A percentile compares a stretch with the other conserved stretches of the same genome.
These are phyloP conservation scores for Herpetomonas samuelpessoai DNA, from an alignment of 208 protist genomes.

Conservation along the genomic window DNA sequence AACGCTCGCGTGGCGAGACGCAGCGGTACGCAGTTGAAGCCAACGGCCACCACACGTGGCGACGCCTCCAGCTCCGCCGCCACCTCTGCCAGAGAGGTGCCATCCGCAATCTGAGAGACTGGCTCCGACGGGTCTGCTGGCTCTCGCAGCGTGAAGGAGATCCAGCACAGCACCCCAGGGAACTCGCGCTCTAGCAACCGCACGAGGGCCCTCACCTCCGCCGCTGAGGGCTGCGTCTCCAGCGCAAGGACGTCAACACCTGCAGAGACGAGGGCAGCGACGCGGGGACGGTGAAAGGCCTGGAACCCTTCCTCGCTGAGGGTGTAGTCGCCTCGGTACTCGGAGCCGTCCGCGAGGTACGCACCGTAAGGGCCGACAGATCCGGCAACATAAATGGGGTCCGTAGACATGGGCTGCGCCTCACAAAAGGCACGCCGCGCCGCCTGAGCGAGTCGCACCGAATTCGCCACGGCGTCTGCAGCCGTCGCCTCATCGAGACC, in stretches of 20 bases:
- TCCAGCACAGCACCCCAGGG: slow-evolving; percentile 30
- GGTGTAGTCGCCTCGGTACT: slow-evolving; percentile 58
- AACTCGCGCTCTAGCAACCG: slow-evolving; percentile 48
- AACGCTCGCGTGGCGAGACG: slow-evolving; percentile 16
- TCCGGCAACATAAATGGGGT: slow-evolving; percentile 45
- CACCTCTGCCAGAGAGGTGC: slow-evolving; percentile 25
- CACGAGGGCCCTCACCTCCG: slow-evolving; percentile 46
- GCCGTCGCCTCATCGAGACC: slow-evolving; percentile 24
- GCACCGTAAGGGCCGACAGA: slow-evolving; percentile 70
- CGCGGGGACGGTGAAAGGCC: slow-evolving; percentile 49
- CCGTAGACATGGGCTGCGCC: not conserved
- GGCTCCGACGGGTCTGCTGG: slow-evolving; percentile 1
- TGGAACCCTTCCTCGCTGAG: slow-evolving; percentile 27
- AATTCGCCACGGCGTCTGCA: slow-evolving; percentile 25
- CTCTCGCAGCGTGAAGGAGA: slow-evolving; percentile 37
- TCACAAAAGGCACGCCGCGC: slow-evolving; percentile 17
- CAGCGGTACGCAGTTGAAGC: slow-evolving; percentile 62
- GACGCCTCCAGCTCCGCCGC: slow-evolving; percentile 26
- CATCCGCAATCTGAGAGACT: slow-evolving; percentile 33
- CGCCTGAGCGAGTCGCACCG: slow-evolving; percentile 33
- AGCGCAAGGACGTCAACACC: slow-evolving; percentile 63
- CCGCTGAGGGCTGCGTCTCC: slow-evolving; percentile 50
- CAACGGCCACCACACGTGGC: slow-evolving; percentile 35
- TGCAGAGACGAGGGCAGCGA: slow-evolving; percentile 34
- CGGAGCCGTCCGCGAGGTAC: slow-evolving; percentile 49